These are phyloP conservation scores for Aspergillus unguis DNA, from an alignment of 2,329 filamentous ascomycete species.

Conservation along the genomic window DNA sequence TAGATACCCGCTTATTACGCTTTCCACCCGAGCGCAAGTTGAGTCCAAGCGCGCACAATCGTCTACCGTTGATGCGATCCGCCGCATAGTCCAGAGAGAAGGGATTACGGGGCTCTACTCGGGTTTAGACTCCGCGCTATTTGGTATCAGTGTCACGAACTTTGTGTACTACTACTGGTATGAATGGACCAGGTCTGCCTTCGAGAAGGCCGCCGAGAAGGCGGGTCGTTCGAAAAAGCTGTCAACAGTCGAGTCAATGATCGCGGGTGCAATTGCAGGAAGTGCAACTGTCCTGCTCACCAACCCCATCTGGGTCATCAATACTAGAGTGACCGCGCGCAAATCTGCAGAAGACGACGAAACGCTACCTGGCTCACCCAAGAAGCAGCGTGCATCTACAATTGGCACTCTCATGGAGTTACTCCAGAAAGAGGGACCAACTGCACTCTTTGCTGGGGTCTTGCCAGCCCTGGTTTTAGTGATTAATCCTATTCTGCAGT, in stretches of 20 bases:
- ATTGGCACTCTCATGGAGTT: constrained; percentile 77
- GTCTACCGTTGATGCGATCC: constrained; percentile 76
- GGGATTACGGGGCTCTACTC: constrained; percentile 86
- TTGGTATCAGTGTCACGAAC: constrained; percentile 97
- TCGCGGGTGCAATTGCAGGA: constrained; percentile 88
- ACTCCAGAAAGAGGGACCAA: constrained; percentile 76
- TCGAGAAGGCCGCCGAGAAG: constrained; percentile 69
- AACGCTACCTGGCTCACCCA: constrained; percentile 38
- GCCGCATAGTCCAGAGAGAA: constrained; percentile 85
- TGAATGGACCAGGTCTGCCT: constrained; percentile 88
- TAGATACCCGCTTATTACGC: constrained; percentile 93
- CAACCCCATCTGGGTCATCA: constrained; percentile 99
- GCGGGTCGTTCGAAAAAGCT: constrained; percentile 75
- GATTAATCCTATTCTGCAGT: constrained; percentile 97
- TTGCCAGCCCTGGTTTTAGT: constrained; percentile 89
- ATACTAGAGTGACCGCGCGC: constrained; percentile 95
- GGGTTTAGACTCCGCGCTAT: constrained; percentile 87
- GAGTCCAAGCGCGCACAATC: constrained; percentile 91
- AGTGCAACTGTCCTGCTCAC: constrained; percentile 92
- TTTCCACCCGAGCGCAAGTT: constrained; percentile 95
- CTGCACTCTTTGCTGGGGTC: constrained; percentile 85
- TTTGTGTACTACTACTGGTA: constrained; percentile 99
- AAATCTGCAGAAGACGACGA: constrained; percentile 56
- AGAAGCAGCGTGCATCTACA: constrained; percentile 63
- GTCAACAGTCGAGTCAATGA: constrained; percentile 89